Evolutionary conservation across 129 eudicot genomes (phyloP).

Genomic region (Solidago caesia): DNA sequence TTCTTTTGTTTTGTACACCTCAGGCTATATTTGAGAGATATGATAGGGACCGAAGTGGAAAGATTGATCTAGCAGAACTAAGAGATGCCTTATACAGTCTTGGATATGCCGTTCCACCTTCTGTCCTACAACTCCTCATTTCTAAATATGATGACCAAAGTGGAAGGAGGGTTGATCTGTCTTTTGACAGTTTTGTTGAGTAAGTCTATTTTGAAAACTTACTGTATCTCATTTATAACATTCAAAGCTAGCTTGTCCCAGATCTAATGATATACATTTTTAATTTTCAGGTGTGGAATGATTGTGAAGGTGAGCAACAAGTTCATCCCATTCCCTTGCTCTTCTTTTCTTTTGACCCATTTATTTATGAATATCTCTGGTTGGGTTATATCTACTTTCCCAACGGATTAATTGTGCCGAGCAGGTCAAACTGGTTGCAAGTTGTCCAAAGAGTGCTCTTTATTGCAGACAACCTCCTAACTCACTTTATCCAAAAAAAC

Average conservation of each 20-base stretch:
- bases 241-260: background rate
- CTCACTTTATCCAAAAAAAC: background rate
- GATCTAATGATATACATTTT: constrained; percentile 12
- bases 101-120: constrained; percentile 74
- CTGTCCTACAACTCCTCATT: constrained; percentile 71
- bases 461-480: background rate
- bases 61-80: constrained; percentile 63
- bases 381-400: background rate
- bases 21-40: constrained; percentile 86
- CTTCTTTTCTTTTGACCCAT: background rate
- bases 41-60: constrained; percentile 91
- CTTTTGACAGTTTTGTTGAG: constrained; percentile 80
- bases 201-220: constrained; percentile 38
- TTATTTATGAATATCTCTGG: background rate
- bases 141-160: constrained; percentile 69
- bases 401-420: background rate
- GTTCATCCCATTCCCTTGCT: constrained; percentile 14
- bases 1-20: constrained; percentile 6
- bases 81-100: constrained; percentile 78
- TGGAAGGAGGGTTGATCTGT: constrained; percentile 54
- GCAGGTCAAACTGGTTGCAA: background rate
- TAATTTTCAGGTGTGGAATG: constrained; percentile 81
- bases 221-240: constrained; percentile 5
- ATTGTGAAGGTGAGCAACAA: constrained; percentile 64
- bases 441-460: background rate